Evolutionary conservation across 371 early-diverging fungal genomes (phyloP).

Genomic region (Dipsacomyces acuminosporus): DNA sequence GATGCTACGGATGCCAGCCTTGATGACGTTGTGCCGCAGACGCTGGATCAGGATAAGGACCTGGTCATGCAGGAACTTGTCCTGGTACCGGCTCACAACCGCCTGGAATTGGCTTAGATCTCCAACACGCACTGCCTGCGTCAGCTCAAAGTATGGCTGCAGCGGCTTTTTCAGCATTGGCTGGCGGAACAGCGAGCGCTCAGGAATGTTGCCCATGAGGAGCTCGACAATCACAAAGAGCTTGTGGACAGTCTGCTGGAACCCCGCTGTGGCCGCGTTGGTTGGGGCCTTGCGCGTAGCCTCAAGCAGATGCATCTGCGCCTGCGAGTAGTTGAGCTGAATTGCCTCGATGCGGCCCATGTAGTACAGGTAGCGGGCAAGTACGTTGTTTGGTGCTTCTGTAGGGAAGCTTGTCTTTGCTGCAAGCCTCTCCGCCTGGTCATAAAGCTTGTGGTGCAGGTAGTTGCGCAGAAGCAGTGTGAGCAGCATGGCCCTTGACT

Average conservation of each 20-base stretch:
- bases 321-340: conserved; percentile 90
- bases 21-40: conserved; percentile 97
- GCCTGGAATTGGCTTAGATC: conserved; percentile 91
- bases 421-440: conserved; percentile 94
- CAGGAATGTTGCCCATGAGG: conserved; percentile 96
- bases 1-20: conserved; percentile 95
- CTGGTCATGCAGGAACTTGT: conserved; percentile 79
- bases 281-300: conserved; percentile 95
- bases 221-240: conserved; percentile 92
- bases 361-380: conserved; percentile 94
- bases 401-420: conserved; percentile 90
- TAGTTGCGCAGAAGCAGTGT: conserved; percentile 88
- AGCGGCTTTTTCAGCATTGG: conserved; percentile 78
- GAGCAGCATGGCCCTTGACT: conserved; percentile 79
- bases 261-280: conserved; percentile 81
- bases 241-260: conserved; percentile 92
- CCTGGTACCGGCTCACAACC: conserved; percentile 66
- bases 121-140: conserved; percentile 93
- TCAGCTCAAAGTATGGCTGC: conserved; percentile 86
- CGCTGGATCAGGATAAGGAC: conserved; percentile 86
- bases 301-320: conserved; percentile 81
- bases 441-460: conserved; percentile 85
- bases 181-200: conserved; percentile 84
- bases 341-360: conserved; percentile 88
- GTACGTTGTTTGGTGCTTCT: conserved; percentile 85